Evolutionary conservation across 1,139 yeast species (phyloP).

Genomic region (Sugiyamaella grinbergsii): DNA sequence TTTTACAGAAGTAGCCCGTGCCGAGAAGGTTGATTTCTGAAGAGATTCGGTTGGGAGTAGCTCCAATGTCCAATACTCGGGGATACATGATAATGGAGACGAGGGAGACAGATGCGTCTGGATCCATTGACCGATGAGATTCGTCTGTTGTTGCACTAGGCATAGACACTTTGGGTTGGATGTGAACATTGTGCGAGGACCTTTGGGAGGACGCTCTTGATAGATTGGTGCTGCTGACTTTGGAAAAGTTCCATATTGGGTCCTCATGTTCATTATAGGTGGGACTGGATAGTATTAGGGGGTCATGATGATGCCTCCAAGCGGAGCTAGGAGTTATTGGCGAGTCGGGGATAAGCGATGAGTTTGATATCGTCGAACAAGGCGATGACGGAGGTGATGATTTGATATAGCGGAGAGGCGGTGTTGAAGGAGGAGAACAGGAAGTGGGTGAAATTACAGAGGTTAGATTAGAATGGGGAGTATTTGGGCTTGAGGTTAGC

Average conservation of each 20-base stretch:
- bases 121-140: too few species aligned
- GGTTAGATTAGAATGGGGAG: not conserved
- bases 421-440: not conserved
- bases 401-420: not conserved
- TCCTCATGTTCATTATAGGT: constrained; percentile 9
- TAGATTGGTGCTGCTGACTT: constrained; percentile 4
- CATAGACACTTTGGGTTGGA: constrained; percentile 10
- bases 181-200: constrained; percentile 14
- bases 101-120: not conserved
- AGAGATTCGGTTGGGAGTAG: not conserved
- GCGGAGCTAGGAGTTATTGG: constrained; percentile 19
- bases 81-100: constrained; percentile 2
- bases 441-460: not conserved
- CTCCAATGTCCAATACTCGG: constrained; percentile 12
- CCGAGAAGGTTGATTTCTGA: constrained; percentile 22
- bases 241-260: not conserved
- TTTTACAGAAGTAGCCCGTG: constrained; percentile 29
- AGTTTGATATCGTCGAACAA: constrained; percentile 9
- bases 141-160: not conserved
- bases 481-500: not conserved
- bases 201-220: constrained; percentile 9
- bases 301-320: constrained; percentile 6
- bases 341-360: constrained; percentile 12
- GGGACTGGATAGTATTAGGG: constrained; percentile 3
- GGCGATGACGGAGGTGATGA: constrained; percentile 16